phyloP scores from a whole-genome alignment of 2,329 filamentous ascomycete species.

The Diaporthe vexans region DNA sequence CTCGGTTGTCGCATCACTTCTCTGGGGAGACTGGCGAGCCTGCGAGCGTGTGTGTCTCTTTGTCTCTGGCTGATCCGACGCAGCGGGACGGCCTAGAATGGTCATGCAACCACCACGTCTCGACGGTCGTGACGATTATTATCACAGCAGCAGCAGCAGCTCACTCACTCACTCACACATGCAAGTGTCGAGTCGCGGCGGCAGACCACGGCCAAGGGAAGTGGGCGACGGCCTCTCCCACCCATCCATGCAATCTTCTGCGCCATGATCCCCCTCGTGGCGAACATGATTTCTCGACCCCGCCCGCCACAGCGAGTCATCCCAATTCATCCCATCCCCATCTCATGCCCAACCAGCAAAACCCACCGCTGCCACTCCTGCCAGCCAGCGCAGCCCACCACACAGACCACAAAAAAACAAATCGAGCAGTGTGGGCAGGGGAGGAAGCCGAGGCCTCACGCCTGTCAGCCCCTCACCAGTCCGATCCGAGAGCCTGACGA shows the following conservation, averaged over 20 bases:
- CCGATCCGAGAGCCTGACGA: no score
- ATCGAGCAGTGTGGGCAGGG: not conserved
- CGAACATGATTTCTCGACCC: constrained; percentile 1
- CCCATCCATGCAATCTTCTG: not conserved
- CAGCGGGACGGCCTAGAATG: not conserved
- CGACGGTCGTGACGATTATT: not conserved
- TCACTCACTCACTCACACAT: not conserved
- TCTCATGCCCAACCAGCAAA: not conserved
- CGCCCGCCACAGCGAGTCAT: constrained; percentile 27
- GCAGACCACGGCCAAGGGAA: not conserved
- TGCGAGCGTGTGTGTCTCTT: not conserved
- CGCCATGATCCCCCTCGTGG: constrained; percentile 24
- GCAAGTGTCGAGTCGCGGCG: not conserved
- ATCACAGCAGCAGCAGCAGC: not conserved
- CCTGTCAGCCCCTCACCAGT: not conserved
- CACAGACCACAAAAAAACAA: not conserved
- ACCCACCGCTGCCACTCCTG: not conserved
- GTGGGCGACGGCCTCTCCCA: not conserved
- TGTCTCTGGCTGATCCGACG: constrained; percentile 2
- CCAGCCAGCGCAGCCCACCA: not conserved
- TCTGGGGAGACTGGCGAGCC: not conserved
- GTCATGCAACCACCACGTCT: constrained; percentile 6
- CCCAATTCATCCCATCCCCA: constrained; percentile 8
- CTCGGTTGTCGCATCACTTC: not conserved
- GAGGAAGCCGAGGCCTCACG: not conserved